phyloP scores from a whole-genome alignment of 352 stramenopile genomes.

The Globisporangium barbulae region DNA sequence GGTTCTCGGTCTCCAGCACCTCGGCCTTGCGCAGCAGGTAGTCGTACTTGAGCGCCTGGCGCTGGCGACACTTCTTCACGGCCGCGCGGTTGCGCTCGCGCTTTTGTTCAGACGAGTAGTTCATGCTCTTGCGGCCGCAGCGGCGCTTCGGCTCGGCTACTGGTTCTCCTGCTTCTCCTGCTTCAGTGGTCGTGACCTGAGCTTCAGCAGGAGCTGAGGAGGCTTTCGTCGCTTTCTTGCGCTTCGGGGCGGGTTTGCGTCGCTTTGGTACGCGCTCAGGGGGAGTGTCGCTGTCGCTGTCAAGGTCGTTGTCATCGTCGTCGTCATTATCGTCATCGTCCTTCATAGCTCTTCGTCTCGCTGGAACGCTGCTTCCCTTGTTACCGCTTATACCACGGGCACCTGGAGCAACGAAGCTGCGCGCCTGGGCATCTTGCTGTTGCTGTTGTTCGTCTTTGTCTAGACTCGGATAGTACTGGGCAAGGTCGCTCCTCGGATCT shows the following conservation, averaged over 20 bases:
- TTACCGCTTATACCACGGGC: not conserved
- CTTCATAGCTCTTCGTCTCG: not conserved
- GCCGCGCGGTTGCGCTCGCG: constrained; percentile 80
- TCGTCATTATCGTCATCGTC: constrained; percentile 5
- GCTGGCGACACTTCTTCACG: constrained; percentile 82
- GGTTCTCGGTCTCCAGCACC: constrained; percentile 63
- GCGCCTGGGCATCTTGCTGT: not conserved
- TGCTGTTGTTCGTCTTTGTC: not conserved
- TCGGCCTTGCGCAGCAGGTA: constrained; percentile 77
- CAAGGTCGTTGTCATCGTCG: constrained; percentile 4
- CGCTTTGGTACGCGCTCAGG: not conserved
- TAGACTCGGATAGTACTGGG: not conserved
- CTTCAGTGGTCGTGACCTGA: not conserved
- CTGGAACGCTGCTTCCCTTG: constrained; percentile 1
- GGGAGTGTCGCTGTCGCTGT: not conserved
- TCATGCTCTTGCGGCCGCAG: constrained; percentile 84
- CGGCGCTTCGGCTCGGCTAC: constrained; percentile 46
- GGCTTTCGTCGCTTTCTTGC: not conserved
- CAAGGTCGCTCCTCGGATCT: not conserved
- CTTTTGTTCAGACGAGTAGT: constrained; percentile 83
- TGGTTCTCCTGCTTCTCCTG: not conserved
- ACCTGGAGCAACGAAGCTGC: not conserved
- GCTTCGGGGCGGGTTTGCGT: constrained; percentile 5
- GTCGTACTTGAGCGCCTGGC: constrained; percentile 77
- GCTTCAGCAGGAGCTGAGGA: not conserved